Evolutionary conservation across 75 land plant genomes (phyloP).

Genomic region (Cryptomeria japonica): DNA sequence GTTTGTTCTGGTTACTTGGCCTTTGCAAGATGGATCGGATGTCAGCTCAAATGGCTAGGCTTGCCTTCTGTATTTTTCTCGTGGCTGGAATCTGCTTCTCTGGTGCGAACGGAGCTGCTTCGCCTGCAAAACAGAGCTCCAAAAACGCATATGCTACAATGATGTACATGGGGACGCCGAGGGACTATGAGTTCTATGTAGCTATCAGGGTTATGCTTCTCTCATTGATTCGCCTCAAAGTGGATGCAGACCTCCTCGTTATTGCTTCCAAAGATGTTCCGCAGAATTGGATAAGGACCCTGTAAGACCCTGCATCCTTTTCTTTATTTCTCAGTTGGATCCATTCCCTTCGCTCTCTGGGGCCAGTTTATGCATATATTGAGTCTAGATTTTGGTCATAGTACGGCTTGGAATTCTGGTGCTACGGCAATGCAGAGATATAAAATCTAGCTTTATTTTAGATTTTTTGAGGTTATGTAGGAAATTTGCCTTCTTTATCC

Average conservation of each 20-base stretch:
- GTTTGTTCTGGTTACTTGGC: background rate
- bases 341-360: background rate
- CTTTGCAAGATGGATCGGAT: background rate
- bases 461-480: background rate
- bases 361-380: background rate
- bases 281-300: conserved; percentile 23
- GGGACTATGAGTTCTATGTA: conserved; percentile 49
- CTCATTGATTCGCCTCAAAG: conserved; percentile 21
- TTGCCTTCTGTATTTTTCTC: background rate
- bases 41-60: background rate
- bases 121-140: background rate
- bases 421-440: background rate
- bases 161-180: conserved; percentile 56
- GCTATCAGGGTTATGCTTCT: conserved; percentile 44
- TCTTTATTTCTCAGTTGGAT: background rate
- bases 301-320: conserved; percentile 22
- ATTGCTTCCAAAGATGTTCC: conserved; percentile 45
- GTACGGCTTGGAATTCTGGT: background rate
- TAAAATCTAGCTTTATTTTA: too few species aligned
- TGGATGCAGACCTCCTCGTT: conserved; percentile 45
- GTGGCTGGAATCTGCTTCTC: background rate
- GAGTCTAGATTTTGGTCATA: background rate
- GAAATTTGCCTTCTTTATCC: background rate
- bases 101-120: background rate
- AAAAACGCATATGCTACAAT: conserved; percentile 48